Conservation (phyloP, 2,329 filamentous ascomycete genomes). For the Fusarium drepaniforme region DNA sequence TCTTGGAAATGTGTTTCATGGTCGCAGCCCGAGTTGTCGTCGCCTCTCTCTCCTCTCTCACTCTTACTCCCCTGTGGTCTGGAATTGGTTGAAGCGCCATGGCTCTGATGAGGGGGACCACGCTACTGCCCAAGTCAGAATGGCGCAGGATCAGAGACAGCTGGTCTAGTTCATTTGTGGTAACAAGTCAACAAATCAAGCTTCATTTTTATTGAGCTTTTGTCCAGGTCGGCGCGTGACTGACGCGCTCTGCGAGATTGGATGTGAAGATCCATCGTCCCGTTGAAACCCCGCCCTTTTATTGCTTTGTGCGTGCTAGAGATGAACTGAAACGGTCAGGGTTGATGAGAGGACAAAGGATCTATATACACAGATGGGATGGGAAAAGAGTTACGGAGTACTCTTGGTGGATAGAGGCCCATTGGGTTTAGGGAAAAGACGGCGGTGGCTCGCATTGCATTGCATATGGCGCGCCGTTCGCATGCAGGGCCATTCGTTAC, state of each 20-base stretch:
- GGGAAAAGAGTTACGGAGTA: not conserved
- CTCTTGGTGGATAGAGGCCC: not conserved
- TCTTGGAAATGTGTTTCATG: not conserved
- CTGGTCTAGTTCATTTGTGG: conserved; percentile 27
- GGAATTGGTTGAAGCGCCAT: conserved; percentile 37
- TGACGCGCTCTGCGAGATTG: conserved; percentile 34
- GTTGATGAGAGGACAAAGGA: not conserved
- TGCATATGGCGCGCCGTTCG: conserved; percentile 39
- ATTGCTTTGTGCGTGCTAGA: conserved; percentile 1
- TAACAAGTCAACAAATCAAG: conserved; percentile 32
- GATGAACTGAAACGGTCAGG: not conserved
- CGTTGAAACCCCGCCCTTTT: conserved; percentile 9
- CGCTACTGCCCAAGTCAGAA: conserved; percentile 22
- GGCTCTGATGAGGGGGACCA: conserved; percentile 6
- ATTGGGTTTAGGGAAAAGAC: conserved; percentile 3
- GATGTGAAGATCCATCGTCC: conserved; percentile 20
- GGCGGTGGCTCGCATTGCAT: conserved; percentile 42
- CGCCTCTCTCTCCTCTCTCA: not conserved
- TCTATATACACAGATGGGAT: not conserved
- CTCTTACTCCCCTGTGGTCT: conserved; percentile 1
- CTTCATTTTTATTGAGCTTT: conserved; percentile 2
- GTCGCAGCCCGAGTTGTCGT: conserved; percentile 12
- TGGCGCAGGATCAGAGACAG: conserved; percentile 12
- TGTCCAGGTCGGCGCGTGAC: conserved; percentile 22
- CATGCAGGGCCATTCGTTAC: conserved; percentile 17